Percentiles rank a stretch among this genome's conserved stretches.
These are phyloP conservation scores for Pleurotus tuoliensis DNA, from an alignment of 768 basidiomycete genomes.

Conservation along the genomic window DNA sequence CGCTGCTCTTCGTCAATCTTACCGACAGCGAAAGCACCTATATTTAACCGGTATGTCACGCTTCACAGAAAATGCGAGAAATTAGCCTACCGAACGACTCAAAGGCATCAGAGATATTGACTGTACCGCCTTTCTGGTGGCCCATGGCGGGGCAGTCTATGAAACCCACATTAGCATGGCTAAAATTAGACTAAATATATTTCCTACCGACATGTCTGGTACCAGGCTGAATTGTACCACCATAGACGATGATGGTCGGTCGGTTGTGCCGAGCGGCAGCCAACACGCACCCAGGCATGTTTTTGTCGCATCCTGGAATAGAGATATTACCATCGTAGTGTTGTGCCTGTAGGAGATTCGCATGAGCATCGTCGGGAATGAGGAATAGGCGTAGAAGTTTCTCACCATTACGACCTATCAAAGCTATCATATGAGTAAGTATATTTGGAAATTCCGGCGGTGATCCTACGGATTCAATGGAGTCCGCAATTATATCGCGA, in stretches of 20 bases:
- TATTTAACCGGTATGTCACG: neutral
- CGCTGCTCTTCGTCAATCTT: slow-evolving; percentile 78
- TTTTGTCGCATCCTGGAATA: slow-evolving; percentile 88
- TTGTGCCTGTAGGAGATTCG: slow-evolving; percentile 53
- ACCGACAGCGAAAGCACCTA: slow-evolving; percentile 74
- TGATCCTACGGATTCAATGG: slow-evolving; percentile 68
- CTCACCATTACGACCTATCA: slow-evolving; percentile 54
- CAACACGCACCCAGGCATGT: slow-evolving; percentile 88
- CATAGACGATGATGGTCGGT: slow-evolving; percentile 84
- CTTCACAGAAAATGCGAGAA: neutral
- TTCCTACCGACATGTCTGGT: slow-evolving; percentile 56
- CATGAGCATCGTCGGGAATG: neutral
- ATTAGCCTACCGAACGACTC: slow-evolving; percentile 66
- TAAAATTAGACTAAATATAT: neutral
- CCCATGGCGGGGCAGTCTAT: slow-evolving; percentile 78
- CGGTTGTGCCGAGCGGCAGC: slow-evolving; percentile 85
- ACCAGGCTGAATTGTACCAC: slow-evolving; percentile 81
- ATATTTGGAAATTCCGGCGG: slow-evolving; percentile 1
- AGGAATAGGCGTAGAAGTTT: neutral
- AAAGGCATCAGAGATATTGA: slow-evolving; percentile 82
- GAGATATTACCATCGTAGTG: slow-evolving; percentile 87
- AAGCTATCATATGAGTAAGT: neutral
- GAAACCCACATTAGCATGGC: slow-evolving; percentile 7
- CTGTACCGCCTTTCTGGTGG: slow-evolving; percentile 71
- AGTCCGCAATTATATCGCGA: slow-evolving; percentile 88